These are phyloP conservation scores for Parietaria judaica DNA, from an alignment of 306 rosid genomes.

Conservation along the genomic window DNA sequence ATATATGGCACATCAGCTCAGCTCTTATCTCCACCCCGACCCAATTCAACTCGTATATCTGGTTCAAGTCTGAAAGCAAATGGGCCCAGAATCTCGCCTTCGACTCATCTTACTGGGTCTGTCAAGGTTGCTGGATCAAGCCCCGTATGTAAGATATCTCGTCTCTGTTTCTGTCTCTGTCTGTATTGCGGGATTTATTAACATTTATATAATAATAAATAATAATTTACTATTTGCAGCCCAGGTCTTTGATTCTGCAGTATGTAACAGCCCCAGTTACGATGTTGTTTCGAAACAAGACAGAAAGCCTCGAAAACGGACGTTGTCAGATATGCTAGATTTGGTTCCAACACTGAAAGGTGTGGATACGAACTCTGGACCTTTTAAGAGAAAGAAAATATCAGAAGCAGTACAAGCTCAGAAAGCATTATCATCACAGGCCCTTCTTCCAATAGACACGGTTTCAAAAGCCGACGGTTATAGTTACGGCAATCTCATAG, in stretches of 20 bases:
- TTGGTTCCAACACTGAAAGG: conserved; percentile 81
- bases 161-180: conserved; percentile 28
- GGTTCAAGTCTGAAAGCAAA: conserved; percentile 43
- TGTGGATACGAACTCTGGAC: conserved; percentile 35
- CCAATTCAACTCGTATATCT: conserved; percentile 43
- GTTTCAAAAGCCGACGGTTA: conserved; percentile 50
- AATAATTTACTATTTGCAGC: conserved; percentile 40
- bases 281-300: conserved; percentile 50
- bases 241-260: conserved; percentile 49
- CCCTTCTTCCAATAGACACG: conserved; percentile 36
- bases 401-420: conserved; percentile 39
- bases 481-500: conserved; percentile 67
- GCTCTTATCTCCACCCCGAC: conserved; percentile 64
- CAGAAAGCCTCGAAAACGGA: conserved; percentile 58
- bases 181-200: conserved; percentile 15
- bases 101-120: conserved; percentile 37
- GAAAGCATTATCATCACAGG: conserved; percentile 34
- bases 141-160: conserved; percentile 71
- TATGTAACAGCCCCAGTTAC: conserved; percentile 30
- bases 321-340: conserved; percentile 64
- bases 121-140: conserved; percentile 52
- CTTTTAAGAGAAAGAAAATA: conserved; percentile 55
- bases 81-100: conserved; percentile 43
- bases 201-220: conserved; percentile 18
- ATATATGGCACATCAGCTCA: conserved; percentile 52